phyloP scores from a whole-genome alignment of 2,329 filamentous ascomycete species.

The Colletotrichum truncatum region DNA sequence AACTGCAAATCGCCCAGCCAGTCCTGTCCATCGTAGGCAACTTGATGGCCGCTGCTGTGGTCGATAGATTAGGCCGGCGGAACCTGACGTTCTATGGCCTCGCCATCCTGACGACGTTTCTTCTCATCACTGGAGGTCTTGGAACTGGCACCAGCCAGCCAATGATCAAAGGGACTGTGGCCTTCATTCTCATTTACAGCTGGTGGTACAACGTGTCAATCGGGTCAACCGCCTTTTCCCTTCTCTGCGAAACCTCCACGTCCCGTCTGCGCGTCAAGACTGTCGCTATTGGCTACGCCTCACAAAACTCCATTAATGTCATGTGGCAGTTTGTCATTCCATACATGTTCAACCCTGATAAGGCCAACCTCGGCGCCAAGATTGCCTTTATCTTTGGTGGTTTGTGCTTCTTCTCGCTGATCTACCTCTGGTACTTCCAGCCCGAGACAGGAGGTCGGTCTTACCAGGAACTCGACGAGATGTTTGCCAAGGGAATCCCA shows the following conservation, averaged over 20 bases:
- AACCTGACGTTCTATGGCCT: slow-evolving; percentile 47
- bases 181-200: slow-evolving; percentile 49
- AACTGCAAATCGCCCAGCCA: slow-evolving; percentile 49
- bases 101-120: slow-evolving; percentile 44
- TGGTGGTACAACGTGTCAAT: slow-evolving; percentile 52
- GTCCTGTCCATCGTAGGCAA: slow-evolving; percentile 49
- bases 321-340: slow-evolving; percentile 34
- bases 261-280: slow-evolving; percentile 49
- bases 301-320: slow-evolving; percentile 38
- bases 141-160: slow-evolving; percentile 36
- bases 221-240: slow-evolving; percentile 48
- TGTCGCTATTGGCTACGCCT: slow-evolving; percentile 45
- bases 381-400: slow-evolving; percentile 51
- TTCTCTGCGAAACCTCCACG: slow-evolving; percentile 48
- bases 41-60: slow-evolving; percentile 47
- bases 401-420: slow-evolving; percentile 38
- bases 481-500: slow-evolving; percentile 36
- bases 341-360: slow-evolving; percentile 34
- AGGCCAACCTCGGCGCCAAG: slow-evolving; percentile 47
- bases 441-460: slow-evolving; percentile 42
- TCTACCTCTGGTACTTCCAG: slow-evolving; percentile 46
- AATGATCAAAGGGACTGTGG: slow-evolving; percentile 37
- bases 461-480: slow-evolving; percentile 38
- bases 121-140: slow-evolving; percentile 49
- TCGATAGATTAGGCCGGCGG: slow-evolving; percentile 47